These are phyloP conservation scores for Acmispon strigosus DNA, from an alignment of 306 rosid species.

Conservation along the genomic window DNA sequence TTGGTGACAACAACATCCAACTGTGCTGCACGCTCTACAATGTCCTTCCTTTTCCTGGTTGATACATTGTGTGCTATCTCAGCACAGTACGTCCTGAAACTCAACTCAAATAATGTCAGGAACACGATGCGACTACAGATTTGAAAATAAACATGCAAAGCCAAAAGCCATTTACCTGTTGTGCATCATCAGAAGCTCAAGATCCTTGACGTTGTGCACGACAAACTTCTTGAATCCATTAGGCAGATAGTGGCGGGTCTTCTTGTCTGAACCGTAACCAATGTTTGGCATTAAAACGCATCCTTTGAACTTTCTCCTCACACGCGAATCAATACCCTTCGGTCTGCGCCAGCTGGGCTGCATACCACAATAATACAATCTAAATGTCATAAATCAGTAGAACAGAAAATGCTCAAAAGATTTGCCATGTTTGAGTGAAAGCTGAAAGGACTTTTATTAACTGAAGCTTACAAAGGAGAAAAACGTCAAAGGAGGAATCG, in stretches of 20 bases:
- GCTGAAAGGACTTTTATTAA: too few species aligned
- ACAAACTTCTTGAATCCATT: constrained; percentile 77
- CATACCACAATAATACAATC: background rate
- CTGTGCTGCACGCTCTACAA: constrained; percentile 77
- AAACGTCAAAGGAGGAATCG: too few species aligned
- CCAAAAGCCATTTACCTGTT: constrained; percentile 55
- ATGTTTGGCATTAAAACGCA: constrained; percentile 71
- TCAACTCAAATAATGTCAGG: constrained; percentile 20
- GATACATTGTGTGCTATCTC: constrained; percentile 76
- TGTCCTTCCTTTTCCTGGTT: constrained; percentile 62
- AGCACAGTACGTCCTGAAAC: constrained; percentile 77
- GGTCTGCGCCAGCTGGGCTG: constrained; percentile 77
- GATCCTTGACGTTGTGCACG: constrained; percentile 50
- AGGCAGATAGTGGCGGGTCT: constrained; percentile 71
- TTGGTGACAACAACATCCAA: constrained; percentile 86
- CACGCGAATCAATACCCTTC: constrained; percentile 85
- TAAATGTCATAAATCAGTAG: background rate
- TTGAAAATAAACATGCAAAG: background rate
- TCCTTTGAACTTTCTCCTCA: constrained; percentile 86
- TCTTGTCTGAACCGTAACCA: constrained; percentile 75
- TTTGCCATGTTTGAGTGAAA: too few species aligned
- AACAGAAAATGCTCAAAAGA: background rate
- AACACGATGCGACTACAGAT: background rate
- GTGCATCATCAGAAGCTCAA: constrained; percentile 77
- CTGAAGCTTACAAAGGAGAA: too few species aligned